These are phyloP conservation scores for Casuarina equisetifolia DNA, from an alignment of 306 rosid species.

Conservation along the genomic window DNA sequence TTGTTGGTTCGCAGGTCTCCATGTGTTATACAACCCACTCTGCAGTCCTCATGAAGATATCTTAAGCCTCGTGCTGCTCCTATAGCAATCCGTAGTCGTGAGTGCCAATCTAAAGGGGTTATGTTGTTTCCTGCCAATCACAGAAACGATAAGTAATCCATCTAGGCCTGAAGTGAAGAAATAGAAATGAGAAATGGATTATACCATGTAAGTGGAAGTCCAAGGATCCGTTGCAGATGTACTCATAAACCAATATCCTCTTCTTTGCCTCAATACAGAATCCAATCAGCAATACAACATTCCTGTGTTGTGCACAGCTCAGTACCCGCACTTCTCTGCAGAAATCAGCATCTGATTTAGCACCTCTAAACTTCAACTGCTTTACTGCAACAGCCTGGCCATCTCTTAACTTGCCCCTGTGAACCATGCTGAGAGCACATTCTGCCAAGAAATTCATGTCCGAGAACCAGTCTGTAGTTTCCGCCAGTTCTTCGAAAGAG, in stretches of 20 bases:
- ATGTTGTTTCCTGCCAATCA: constrained; percentile 54
- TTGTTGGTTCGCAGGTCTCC: constrained; percentile 85
- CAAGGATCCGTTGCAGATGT: constrained; percentile 83
- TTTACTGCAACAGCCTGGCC: constrained; percentile 95
- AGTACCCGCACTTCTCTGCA: constrained; percentile 82
- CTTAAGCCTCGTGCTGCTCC: constrained; percentile 88
- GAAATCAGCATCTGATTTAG: constrained; percentile 85
- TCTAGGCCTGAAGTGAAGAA: background rate
- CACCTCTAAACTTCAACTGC: constrained; percentile 77
- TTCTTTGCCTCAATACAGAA: constrained; percentile 64
- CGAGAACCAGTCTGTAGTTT: constrained; percentile 78
- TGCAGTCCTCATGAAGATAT: constrained; percentile 95
- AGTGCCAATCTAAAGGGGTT: constrained; percentile 61
- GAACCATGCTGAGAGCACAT: constrained; percentile 88
- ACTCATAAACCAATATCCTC: constrained; percentile 87
- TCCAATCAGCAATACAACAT: constrained; percentile 85
- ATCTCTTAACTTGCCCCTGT: constrained; percentile 71
- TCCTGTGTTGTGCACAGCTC: constrained; percentile 99
- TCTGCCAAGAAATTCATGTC: constrained; percentile 68
- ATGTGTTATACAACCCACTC: constrained; percentile 96
- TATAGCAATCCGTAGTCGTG: constrained; percentile 74
- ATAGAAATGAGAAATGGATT: constrained; percentile 7
- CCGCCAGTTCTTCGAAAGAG: constrained; percentile 66
- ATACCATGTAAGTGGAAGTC: constrained; percentile 85
- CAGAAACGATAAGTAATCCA: constrained; percentile 14